Evolutionary conservation across 177 flowering plant species (phyloP).

Genomic region (Telopea speciosissima): DNA sequence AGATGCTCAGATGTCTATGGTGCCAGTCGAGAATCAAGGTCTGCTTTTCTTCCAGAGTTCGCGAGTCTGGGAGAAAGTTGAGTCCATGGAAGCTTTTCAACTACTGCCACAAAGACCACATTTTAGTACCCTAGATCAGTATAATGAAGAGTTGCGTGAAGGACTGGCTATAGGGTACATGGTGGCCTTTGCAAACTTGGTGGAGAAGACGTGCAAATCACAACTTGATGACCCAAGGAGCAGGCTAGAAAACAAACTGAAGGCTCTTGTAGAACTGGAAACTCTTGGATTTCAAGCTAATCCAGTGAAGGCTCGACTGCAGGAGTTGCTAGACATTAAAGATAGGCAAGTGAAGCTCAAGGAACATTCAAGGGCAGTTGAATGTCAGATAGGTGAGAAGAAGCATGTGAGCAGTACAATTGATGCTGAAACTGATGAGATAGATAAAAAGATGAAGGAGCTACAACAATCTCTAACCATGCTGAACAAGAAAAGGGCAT

Average conservation of each 20-base stretch:
- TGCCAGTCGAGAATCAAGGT: not conserved
- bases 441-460: slow-evolving; percentile 27
- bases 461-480: slow-evolving; percentile 13
- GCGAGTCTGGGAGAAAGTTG: slow-evolving; percentile 33
- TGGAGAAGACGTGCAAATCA: slow-evolving; percentile 27
- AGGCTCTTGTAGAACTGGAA: slow-evolving; percentile 37
- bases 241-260: slow-evolving; percentile 21
- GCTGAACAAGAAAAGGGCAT: slow-evolving; percentile 14
- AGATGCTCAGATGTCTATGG: no score
- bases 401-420: slow-evolving; percentile 9
- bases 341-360: slow-evolving; percentile 14
- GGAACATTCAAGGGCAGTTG: slow-evolving; percentile 8
- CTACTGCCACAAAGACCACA: slow-evolving; percentile 42
- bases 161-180: slow-evolving; percentile 45
- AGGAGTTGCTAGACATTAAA: no score
- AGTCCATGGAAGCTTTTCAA: slow-evolving; percentile 34
- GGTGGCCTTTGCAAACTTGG: slow-evolving; percentile 38
- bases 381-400: slow-evolving; percentile 16
- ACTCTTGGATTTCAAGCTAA: no score
- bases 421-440: slow-evolving; percentile 22
- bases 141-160: no score
- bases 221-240: slow-evolving; percentile 27
- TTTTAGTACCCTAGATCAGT: no score
- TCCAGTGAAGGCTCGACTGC: no score
- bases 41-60: slow-evolving; percentile 36